phyloP scores from a whole-genome alignment of 2,329 filamentous ascomycete genomes.

The Sphaerulina vaccinii region DNA sequence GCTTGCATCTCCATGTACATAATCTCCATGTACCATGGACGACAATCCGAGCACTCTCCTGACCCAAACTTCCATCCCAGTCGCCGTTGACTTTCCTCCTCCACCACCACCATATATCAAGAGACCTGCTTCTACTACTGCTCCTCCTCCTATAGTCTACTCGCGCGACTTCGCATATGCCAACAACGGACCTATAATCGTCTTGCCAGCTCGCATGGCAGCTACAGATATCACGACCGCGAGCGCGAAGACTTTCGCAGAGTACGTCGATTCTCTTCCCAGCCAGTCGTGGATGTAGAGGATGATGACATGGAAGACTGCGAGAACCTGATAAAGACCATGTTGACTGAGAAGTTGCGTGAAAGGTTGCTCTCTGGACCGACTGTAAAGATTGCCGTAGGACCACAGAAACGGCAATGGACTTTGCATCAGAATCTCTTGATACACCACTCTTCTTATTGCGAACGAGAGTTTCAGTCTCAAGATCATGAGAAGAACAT shows the following conservation, averaged over 20 bases:
- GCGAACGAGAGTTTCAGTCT: conserved; percentile 39
- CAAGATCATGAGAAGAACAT: conserved; percentile 41
- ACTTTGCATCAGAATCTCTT: conserved; percentile 54
- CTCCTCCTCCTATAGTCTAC: conserved; percentile 29
- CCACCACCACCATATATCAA: conserved; percentile 7
- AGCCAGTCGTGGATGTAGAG: not conserved
- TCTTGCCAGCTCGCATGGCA: conserved; percentile 44
- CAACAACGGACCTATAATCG: conserved; percentile 37
- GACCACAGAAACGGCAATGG: conserved; percentile 50
- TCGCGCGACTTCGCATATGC: conserved; percentile 48
- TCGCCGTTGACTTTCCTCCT: not conserved
- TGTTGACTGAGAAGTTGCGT: conserved; percentile 44
- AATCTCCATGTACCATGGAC: conserved; percentile 11
- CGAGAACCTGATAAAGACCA: conserved; percentile 17
- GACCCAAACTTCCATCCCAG: conserved; percentile 12
- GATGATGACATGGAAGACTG: conserved; percentile 12
- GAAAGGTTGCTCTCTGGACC: conserved; percentile 55
- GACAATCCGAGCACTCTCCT: conserved; percentile 8
- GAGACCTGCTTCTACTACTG: not conserved
- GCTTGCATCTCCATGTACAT: conserved; percentile 15
- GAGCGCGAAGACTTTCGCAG: conserved; percentile 52
- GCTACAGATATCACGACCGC: conserved; percentile 47
- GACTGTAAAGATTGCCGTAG: conserved; percentile 54
- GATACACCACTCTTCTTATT: conserved; percentile 53
- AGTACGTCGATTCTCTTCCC: conserved; percentile 45